These are phyloP conservation scores for Trichoderma koningii DNA, from an alignment of 2,329 filamentous ascomycete genomes.

Conservation along the genomic window DNA sequence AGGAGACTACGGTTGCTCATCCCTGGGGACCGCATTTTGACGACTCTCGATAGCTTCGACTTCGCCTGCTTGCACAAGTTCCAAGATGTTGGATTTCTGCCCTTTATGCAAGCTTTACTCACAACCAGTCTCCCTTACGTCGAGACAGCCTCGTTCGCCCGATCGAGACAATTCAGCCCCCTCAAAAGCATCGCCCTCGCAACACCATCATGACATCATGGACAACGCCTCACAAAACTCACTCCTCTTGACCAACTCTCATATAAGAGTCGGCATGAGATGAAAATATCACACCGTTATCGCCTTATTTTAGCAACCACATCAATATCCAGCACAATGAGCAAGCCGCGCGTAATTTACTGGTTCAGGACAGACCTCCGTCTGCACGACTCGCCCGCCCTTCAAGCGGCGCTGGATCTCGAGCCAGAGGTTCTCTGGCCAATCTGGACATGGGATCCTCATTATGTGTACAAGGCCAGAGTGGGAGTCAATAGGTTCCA, in stretches of 20 bases:
- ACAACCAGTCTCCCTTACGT: neutral
- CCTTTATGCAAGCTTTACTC: too few species aligned
- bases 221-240: conserved; percentile 16
- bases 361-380: conserved; percentile 80
- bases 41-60: too few species aligned
- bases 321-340: conserved; percentile 32
- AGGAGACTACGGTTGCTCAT: too few species aligned
- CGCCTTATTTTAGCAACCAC: too few species aligned
- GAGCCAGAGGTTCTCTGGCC: conserved; percentile 70
- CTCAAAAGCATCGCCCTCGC: conserved; percentile 4
- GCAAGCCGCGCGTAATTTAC: conserved; percentile 60
- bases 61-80: too few species aligned
- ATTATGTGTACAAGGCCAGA: conserved; percentile 73
- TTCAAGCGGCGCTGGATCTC: conserved; percentile 70
- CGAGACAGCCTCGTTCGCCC: neutral
- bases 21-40: too few species aligned
- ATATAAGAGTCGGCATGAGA: neutral
- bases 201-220: conserved; percentile 24
- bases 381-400: conserved; percentile 73
- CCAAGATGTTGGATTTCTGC: too few species aligned
- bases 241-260: neutral
- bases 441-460: conserved; percentile 79
- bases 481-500: conserved; percentile 75
- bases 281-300: too few species aligned
- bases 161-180: conserved; percentile 13